phyloP scores from a whole-genome alignment of 169 alveolate genomes.

The Babesia ovata region DNA sequence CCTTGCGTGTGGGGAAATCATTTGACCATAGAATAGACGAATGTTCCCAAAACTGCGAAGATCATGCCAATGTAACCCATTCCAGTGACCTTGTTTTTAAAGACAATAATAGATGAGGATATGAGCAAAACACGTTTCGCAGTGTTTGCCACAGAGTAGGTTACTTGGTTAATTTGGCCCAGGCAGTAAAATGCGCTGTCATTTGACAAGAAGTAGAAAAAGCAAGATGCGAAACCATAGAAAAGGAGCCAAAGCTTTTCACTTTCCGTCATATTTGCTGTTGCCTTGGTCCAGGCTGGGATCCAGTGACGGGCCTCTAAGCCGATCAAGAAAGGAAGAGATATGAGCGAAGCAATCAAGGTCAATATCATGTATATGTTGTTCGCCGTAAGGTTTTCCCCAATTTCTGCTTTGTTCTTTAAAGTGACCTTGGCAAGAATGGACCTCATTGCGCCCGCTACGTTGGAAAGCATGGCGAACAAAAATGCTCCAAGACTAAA shows the following conservation, averaged over 20 bases:
- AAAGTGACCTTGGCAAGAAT: slow-evolving; percentile 75
- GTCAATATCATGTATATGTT: slow-evolving; percentile 79
- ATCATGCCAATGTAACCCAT: slow-evolving; percentile 78
- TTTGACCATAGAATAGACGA: slow-evolving; percentile 72
- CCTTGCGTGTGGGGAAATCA: neutral
- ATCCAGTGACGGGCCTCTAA: slow-evolving; percentile 68
- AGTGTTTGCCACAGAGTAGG: slow-evolving; percentile 86
- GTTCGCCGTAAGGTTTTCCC: slow-evolving; percentile 74
- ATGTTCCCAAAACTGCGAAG: slow-evolving; percentile 80
- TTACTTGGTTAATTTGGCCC: slow-evolving; percentile 78
- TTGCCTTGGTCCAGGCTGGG: slow-evolving; percentile 63
- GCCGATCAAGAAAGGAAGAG: slow-evolving; percentile 72
- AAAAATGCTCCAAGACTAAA: slow-evolving; percentile 78
- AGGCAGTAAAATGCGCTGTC: slow-evolving; percentile 83
- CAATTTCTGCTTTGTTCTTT: slow-evolving; percentile 75
- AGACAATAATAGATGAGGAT: slow-evolving; percentile 74
- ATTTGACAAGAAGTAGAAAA: slow-evolving; percentile 81
- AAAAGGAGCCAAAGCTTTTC: slow-evolving; percentile 16
- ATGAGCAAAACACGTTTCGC: slow-evolving; percentile 81
- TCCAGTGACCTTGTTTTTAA: slow-evolving; percentile 71
- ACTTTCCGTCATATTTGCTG: slow-evolving; percentile 45
- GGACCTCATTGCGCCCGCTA: slow-evolving; percentile 75
- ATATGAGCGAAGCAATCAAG: slow-evolving; percentile 75
- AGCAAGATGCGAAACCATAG: slow-evolving; percentile 66
- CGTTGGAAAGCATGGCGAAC: slow-evolving; percentile 81